Base-by-base conservation (phyloP, 1,284 basidiomycete species). In the Phlebopus sp. region DNA sequence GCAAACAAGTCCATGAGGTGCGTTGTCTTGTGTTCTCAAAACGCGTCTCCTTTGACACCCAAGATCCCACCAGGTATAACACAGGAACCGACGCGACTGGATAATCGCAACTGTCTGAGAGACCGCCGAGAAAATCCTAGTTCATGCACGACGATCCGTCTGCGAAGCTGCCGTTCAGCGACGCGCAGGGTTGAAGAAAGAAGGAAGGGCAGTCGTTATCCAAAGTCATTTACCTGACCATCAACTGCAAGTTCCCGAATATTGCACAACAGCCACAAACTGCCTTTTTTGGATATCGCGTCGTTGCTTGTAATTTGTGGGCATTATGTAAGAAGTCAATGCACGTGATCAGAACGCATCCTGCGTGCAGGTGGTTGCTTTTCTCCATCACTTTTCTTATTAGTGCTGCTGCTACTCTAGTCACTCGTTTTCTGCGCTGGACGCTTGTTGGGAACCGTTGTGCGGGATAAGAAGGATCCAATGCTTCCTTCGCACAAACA, bases 391-490 rank as follows among this genome's bases (percentile, higher is more conserved):
- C 19, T 15, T 27, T 42, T 29, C 25, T 25, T 25, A 29, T 32
- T 30, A 11, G 37, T n/a, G 23, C 57, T 61, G 7, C 10, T 42
- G 31, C 47, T 50, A 60, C 41, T 42, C 42, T 41, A 58, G 54
- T 59, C 62, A 31, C 50, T 68, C 65, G 35, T 49, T 63, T 25
- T 44, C 51, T 41, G 59, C 66, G 60, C 66, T 30, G 66, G 62
- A 47, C 62, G 65, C 66, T 50, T 18, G 42, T 43, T n/a, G 27
- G 40, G 47, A n/a, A 29, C 29, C 13, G 43, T 4, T 45, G 65
- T 63, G 62, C 32, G 43, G 25, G 51, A 48, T 37, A 48, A 32
- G 32, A 34, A 46, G 21, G 31, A 9, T 8, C 49, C 46, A 17
- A 35, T 30, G 9, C 47, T 39, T 46, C 40, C 49, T 14, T 23